Conservation (phyloP, 192 early-diverging fungal species). For the Gamsiella multidivaricata region DNA sequence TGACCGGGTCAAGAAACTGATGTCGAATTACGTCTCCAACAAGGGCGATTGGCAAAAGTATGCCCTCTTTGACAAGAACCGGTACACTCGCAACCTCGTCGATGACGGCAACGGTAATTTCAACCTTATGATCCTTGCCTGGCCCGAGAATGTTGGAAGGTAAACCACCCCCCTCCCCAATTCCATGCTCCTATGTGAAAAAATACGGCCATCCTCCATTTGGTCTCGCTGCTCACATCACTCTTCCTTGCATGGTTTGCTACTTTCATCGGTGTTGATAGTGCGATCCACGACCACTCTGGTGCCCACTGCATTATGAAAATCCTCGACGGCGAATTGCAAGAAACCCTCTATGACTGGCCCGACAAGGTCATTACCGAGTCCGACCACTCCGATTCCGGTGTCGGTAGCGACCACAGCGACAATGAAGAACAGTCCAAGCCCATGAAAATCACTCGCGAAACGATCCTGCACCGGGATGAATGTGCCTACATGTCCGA, state of each 20-base stretch:
- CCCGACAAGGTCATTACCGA: constrained; percentile 61
- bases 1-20: constrained; percentile 66
- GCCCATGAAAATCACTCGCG: constrained; percentile 55
- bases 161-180: constrained; percentile 24
- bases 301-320: constrained; percentile 94
- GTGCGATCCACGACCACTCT: constrained; percentile 92
- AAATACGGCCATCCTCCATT: too few species aligned
- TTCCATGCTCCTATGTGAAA: neutral
- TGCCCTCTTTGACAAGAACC: constrained; percentile 75
- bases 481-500: constrained; percentile 92
- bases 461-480: constrained; percentile 65
- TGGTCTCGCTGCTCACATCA: too few species aligned
- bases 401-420: constrained; percentile 30
- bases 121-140: constrained; percentile 91
- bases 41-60: constrained; percentile 80
- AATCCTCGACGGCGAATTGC: constrained; percentile 82
- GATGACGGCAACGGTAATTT: constrained; percentile 93
- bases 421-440: constrained; percentile 12
- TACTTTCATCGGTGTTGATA: constrained; percentile 27
- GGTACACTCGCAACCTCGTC: constrained; percentile 90
- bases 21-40: constrained; percentile 76
- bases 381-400: constrained; percentile 29
- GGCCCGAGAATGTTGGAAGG: constrained; percentile 77
- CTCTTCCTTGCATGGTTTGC: too few species aligned
- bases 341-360: constrained; percentile 84